phyloP scores from a whole-genome alignment of 345 rosid genomes.

The Salix viminalis region DNA sequence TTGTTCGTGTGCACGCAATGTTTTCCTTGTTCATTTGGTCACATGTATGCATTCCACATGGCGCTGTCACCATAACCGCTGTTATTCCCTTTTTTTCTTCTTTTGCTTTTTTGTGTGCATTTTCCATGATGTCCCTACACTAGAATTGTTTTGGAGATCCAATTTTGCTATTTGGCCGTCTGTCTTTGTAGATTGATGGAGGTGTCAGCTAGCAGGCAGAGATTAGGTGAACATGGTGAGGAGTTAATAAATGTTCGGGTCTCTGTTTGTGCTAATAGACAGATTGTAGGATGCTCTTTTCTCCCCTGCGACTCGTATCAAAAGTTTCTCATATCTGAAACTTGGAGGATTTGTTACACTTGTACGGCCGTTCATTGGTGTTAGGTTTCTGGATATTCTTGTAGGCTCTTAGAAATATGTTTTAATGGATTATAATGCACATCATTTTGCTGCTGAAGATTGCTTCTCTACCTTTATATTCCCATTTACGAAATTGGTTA shows the following conservation, averaged over 20 bases:
- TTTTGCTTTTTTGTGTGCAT: too few relatives aligned
- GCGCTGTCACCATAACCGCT: background rate
- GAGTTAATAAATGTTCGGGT: background rate
- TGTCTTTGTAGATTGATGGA: conserved; percentile 8
- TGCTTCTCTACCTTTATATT: background rate
- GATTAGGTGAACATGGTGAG: background rate
- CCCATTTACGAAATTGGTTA: background rate
- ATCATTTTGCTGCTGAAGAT: background rate
- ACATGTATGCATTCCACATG: background rate
- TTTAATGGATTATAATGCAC: background rate
- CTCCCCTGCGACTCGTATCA: background rate
- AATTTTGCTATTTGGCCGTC: background rate
- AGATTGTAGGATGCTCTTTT: background rate
- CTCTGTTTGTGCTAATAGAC: background rate
- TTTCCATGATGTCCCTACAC: background rate
- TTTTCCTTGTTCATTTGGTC: background rate
- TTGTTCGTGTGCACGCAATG: background rate
- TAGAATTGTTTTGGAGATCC: background rate
- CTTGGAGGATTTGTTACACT: conserved; percentile 6
- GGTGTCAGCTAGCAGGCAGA: background rate
- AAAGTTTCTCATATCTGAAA: conserved; percentile 3
- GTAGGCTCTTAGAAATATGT: background rate
- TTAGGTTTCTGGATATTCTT: background rate
- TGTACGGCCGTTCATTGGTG: conserved; percentile 3
- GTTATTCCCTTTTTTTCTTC: background rate